These are phyloP conservation scores for Diatrype stigma DNA, from an alignment of 2,329 filamentous ascomycete species.

Conservation along the genomic window DNA sequence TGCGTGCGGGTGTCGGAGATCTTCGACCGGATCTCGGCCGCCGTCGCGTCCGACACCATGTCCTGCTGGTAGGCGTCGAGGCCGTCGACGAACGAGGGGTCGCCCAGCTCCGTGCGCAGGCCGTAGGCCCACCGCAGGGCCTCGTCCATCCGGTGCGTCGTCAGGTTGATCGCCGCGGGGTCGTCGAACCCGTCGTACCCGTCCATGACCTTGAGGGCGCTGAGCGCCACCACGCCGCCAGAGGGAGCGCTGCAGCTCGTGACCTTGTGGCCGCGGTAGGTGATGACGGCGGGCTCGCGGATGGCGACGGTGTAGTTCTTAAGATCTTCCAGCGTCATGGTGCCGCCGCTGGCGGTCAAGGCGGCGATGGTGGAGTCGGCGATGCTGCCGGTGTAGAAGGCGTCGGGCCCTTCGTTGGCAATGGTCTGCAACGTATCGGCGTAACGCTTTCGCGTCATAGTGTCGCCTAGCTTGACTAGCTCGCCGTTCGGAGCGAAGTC, in stretches of 20 bases:
- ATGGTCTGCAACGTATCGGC: conserved; percentile 50
- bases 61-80: conserved; percentile 59
- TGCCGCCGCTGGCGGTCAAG: conserved; percentile 61
- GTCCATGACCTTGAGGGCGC: conserved; percentile 69
- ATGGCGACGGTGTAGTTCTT: conserved; percentile 66
- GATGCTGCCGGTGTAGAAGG: conserved; percentile 41
- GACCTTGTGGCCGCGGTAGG: conserved; percentile 67
- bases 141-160: conserved; percentile 77
- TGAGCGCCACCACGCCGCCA: conserved; percentile 67
- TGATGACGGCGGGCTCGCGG: conserved; percentile 56
- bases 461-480: conserved; percentile 28
- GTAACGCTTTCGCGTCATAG: conserved; percentile 50
- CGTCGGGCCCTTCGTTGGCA: conserved; percentile 31
- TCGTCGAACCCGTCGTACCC: conserved; percentile 65
- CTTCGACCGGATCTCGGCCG: conserved; percentile 46
- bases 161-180: conserved; percentile 49
- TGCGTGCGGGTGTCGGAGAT: conserved; percentile 38
- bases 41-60: conserved; percentile 59
- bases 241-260: conserved; percentile 66
- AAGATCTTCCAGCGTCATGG: conserved; percentile 78
- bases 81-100: conserved; percentile 64
- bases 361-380: conserved; percentile 48
- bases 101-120: conserved; percentile 66
- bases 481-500: conserved; percentile 63
- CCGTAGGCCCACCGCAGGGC: conserved; percentile 80